Conservation (phyloP, 2,329 filamentous ascomycete species). For the Monosporascus sp. region DNA sequence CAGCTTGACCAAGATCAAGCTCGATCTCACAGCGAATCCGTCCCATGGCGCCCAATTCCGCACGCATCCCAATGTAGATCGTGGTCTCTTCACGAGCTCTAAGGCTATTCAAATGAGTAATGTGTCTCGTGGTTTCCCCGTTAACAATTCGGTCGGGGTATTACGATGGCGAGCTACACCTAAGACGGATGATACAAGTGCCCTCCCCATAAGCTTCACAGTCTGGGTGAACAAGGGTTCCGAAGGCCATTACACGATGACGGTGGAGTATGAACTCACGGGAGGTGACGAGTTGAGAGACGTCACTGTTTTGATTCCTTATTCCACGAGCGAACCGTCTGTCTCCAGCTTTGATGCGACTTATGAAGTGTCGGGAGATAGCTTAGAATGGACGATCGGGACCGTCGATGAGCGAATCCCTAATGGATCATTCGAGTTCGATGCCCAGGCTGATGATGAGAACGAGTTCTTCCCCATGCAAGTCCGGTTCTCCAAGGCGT, state of each 20-base stretch:
- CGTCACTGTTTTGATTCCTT: constrained; percentile 84
- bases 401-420: constrained; percentile 76
- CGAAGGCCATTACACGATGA: constrained; percentile 78
- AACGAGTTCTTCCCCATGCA: constrained; percentile 98
- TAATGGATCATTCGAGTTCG: constrained; percentile 90
- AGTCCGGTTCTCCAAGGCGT: constrained; percentile 79
- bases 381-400: constrained; percentile 90
- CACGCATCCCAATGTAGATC: constrained; percentile 95
- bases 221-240: constrained; percentile 93
- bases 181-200: constrained; percentile 71
- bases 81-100: constrained; percentile 73
- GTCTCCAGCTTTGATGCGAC: constrained; percentile 91
- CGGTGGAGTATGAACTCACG: constrained; percentile 91
- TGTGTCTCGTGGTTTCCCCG: constrained; percentile 79
- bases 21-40: constrained; percentile 69
- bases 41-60: constrained; percentile 86
- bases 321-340: constrained; percentile 74
- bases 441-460: constrained; percentile 80
- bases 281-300: constrained; percentile 74
- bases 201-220: constrained; percentile 90
- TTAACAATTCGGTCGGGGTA: constrained; percentile 89
- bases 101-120: constrained; percentile 90
- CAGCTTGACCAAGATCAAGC: constrained; percentile 84
- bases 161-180: constrained; percentile 87
- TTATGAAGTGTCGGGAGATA: constrained; percentile 90